phyloP scores from a whole-genome alignment of 805 yeast species.

The Allodekkera sacchari region DNA sequence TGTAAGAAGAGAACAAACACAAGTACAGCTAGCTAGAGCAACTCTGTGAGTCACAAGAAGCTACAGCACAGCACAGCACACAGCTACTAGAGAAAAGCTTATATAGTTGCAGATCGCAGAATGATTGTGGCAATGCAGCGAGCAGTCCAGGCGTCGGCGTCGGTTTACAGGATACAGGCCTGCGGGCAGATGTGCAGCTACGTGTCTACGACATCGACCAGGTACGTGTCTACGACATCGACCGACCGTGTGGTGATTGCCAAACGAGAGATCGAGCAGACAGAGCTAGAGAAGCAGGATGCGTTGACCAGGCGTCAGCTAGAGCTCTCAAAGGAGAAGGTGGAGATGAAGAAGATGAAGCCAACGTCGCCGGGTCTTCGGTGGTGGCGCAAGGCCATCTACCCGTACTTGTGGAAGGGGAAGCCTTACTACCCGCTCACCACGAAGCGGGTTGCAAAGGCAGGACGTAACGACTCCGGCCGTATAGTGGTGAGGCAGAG shows the following conservation, averaged over 20 bases:
- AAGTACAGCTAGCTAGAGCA: no score
- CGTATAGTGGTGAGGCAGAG: conserved; percentile 86
- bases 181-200: no score
- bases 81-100: no score
- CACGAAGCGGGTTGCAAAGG: conserved; percentile 55
- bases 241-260: conserved; percentile 2
- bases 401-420: conserved; percentile 81
- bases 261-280: conserved; percentile 37
- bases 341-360: conserved; percentile 64
- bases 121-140: no score
- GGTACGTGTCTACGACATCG: conserved; percentile 1
- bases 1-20: no score
- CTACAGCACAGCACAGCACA: no score
- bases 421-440: conserved; percentile 74
- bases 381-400: conserved; percentile 83
- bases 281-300: conserved; percentile 77
- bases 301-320: conserved; percentile 61
- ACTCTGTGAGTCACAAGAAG: no score
- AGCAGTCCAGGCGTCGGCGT: no score
- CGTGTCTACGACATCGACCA: neutral
- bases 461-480: conserved; percentile 89
- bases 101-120: no score
- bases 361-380: conserved; percentile 82
- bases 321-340: conserved; percentile 60
- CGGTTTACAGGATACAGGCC: no score